phyloP scores from a whole-genome alignment of 495 filamentous ascomycete genomes.

The Cladorrhinum samala region DNA sequence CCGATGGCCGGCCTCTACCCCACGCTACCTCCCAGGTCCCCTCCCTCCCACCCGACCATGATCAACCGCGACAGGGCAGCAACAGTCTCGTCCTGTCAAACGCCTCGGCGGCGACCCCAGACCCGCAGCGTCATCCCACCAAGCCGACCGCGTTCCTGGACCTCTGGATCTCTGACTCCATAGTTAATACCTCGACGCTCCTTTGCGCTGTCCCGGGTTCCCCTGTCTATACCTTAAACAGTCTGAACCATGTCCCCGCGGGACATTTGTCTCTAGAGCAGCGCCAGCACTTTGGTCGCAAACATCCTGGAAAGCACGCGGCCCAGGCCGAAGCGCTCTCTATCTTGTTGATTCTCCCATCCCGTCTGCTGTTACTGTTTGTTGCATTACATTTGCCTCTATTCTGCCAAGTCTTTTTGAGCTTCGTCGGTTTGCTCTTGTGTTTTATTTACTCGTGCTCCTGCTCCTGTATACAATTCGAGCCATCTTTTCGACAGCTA shows the following conservation, averaged over 20 bases:
- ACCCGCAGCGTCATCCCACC: conserved; percentile 10
- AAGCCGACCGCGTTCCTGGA: not conserved
- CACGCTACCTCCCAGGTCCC: conserved; percentile 8
- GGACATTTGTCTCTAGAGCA: conserved; percentile 5
- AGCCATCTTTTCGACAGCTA: conserved; percentile 11
- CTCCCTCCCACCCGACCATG: conserved; percentile 4
- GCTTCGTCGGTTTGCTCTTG: too few relatives aligned
- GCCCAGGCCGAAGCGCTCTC: conserved; percentile 11
- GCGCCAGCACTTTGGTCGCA: conserved; percentile 11
- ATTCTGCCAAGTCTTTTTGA: too few relatives aligned
- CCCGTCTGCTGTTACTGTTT: conserved; percentile 1
- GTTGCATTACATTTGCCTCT: not conserved
- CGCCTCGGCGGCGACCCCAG: not conserved
- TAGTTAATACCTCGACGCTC: not conserved
- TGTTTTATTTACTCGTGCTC: not conserved
- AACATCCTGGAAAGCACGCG: too few relatives aligned
- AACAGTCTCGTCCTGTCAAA: not conserved
- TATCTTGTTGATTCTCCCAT: conserved; percentile 5
- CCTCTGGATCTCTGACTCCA: conserved; percentile 3
- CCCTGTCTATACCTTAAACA: not conserved
- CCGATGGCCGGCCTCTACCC: conserved; percentile 14
- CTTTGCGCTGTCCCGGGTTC: not conserved
- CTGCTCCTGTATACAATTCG: not conserved
- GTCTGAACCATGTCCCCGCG: conserved; percentile 19
- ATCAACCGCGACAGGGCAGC: not conserved